Base-by-base conservation (phyloP, 805 yeast species). In the Starmerella cellae region DNA sequence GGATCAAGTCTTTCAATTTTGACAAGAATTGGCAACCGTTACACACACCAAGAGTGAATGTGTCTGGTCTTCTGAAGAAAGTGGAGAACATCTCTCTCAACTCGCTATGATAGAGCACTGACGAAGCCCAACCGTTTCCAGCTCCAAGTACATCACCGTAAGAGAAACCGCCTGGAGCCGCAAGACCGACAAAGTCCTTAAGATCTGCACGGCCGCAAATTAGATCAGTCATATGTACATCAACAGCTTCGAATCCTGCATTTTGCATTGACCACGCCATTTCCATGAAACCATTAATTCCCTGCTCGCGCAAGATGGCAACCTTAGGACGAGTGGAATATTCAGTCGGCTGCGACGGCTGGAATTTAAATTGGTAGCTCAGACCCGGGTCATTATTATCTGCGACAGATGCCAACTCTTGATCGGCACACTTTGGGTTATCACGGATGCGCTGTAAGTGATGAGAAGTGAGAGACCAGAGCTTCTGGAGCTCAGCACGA, bases 131-230 rank as follows among this genome's bases (percentile, higher is more conserved):
- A 45, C 98, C 98, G 41, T 88, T 81, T 60, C 95, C 98, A 28
- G 98, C 98, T 53, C 98, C 98, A 46, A 91, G 69, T 38, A 91
- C 98, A 64, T 91, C 98, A 70, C 98, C 98, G 58, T 87, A 91
- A 1, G 96, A 84, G 70, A 91, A 91, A 14, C 98, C 98, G 64
- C 98, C 98, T 66, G 98, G 93, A 3, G 97, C 97, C 34, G 96
- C 97, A 37, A 91, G 55, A 48, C 98, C 98, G 38, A 79, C 83
- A 62, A 91, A 91, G 35, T 75, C 79, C 28, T 35, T 36, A 50
- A 91, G 69, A 17, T 76, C 61, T 28, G 80, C 80, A 54, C 68
- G 71, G 35, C 94, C 94, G 30, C 71, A 65, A 48, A 87, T 65
- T 45, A 91, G 73, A 60, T 91, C 98, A 18, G 93, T 75, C 98